Conservation (phyloP, 441 rosid genomes). For the Mallotus repandus region DNA sequence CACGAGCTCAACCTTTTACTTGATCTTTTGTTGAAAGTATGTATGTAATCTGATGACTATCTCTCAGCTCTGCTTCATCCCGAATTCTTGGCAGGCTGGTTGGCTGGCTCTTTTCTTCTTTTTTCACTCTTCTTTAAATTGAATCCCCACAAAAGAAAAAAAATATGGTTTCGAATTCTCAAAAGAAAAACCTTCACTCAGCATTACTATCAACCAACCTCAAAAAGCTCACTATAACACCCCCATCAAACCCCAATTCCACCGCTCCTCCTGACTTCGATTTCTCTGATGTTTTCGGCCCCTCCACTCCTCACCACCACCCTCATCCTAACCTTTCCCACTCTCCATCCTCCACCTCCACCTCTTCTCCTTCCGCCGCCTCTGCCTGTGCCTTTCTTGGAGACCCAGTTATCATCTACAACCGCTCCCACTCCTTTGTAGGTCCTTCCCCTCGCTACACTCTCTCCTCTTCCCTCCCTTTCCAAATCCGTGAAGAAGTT, state of each 20-base stretch:
- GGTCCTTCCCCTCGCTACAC: constrained; percentile 76
- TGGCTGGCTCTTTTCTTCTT: constrained; percentile 1
- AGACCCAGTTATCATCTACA: constrained; percentile 55
- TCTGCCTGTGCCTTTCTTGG: constrained; percentile 22
- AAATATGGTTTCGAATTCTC: constrained; percentile 38
- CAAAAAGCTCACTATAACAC: constrained; percentile 56
- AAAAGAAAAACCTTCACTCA: constrained; percentile 48
- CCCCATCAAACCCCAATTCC: constrained; percentile 37
- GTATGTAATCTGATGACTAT: constrained; percentile 7
- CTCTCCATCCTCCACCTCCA: not conserved
- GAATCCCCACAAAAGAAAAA: not conserved
- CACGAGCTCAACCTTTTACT: no score
- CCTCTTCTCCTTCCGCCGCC: constrained; percentile 7
- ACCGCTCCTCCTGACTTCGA: constrained; percentile 40
- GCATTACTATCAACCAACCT: constrained; percentile 48
- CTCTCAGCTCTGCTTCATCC: constrained; percentile 12
- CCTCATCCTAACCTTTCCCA: constrained; percentile 22
- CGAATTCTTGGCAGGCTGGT: not conserved
- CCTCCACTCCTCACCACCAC: constrained; percentile 32
- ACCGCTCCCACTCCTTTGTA: constrained; percentile 70
- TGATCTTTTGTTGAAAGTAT: no score
- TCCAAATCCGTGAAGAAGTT: constrained; percentile 39
- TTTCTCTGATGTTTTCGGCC: constrained; percentile 64
- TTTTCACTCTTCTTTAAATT: not conserved
- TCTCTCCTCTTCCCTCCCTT: constrained; percentile 45